These are phyloP conservation scores for Sphagnum magellanicum DNA, from an alignment of 228 moss, liverwort and hornwort species.

Conservation along the genomic window DNA sequence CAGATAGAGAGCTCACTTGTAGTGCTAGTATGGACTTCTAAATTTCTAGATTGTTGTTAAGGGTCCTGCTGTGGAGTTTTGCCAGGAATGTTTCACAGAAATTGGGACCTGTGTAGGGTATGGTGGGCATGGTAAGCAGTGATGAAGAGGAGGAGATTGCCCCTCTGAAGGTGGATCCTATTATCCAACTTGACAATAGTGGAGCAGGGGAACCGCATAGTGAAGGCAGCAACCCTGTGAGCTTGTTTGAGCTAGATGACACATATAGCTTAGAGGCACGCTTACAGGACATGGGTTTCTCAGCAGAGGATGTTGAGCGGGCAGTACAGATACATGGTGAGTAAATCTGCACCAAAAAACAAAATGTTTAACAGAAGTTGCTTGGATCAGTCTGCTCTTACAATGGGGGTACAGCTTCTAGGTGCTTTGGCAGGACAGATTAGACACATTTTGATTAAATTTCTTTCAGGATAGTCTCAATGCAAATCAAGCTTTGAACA, in stretches of 20 bases:
- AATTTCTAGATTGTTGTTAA: too few species aligned
- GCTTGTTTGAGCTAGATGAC: not conserved
- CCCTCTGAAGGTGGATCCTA: too few species aligned
- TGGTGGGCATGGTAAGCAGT: not conserved
- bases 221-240: not conserved
- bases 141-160: not conserved
- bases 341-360: conserved; percentile 1
- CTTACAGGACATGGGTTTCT: conserved; percentile 23
- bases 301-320: conserved; percentile 26
- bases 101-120: too few species aligned
- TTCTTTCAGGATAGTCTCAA: not conserved
- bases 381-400: not conserved
- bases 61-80: too few species aligned
- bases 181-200: not conserved
- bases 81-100: too few species aligned
- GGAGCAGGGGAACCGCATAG: not conserved
- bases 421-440: not conserved
- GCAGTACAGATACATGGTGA: conserved; percentile 24
- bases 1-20: too few species aligned
- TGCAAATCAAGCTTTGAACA: not conserved
- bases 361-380: not conserved
- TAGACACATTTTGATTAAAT: not conserved
- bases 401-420: not conserved
- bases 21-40: too few species aligned
- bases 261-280: not conserved